A percentile compares a stretch with the other conserved stretches of the same genome.
phyloP scores from a whole-genome alignment of 2,329 filamentous ascomycete species.

The Penicillium sp. region DNA sequence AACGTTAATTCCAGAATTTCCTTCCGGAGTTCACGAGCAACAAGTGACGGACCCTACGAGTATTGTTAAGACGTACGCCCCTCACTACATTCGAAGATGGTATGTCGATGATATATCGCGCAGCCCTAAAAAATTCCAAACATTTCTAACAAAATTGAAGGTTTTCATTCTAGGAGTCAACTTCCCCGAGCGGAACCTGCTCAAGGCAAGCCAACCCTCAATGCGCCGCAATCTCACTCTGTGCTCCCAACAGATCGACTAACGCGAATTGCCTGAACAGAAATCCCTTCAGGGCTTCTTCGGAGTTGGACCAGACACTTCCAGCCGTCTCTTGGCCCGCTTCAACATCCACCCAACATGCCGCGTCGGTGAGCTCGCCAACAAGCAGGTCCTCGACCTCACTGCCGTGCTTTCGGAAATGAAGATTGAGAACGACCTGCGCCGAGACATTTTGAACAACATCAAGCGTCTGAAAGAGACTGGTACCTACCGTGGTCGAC shows the following conservation, averaged over 20 bases:
- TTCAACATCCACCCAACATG: slow-evolving; percentile 84
- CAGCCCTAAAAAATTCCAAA: too few species aligned
- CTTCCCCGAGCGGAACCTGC: slow-evolving; percentile 79
- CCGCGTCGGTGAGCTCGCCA: slow-evolving; percentile 72
- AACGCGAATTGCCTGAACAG: slow-evolving; percentile 17
- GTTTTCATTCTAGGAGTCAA: slow-evolving; percentile 85
- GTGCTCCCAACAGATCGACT: slow-evolving; percentile 11
- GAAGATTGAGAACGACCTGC: slow-evolving; percentile 90
- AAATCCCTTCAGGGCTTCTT: slow-evolving; percentile 79
- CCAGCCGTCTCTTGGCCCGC: slow-evolving; percentile 78
- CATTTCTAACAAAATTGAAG: slow-evolving; percentile 44
- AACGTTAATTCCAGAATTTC: slow-evolving; percentile 38
- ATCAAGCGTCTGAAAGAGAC: slow-evolving; percentile 86
- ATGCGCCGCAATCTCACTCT: slow-evolving; percentile 3
- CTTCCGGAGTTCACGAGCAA: slow-evolving; percentile 28
- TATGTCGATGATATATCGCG: slow-evolving; percentile 14
- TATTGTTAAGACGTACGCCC: slow-evolving; percentile 13
- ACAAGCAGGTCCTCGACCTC: slow-evolving; percentile 76
- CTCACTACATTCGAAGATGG: slow-evolving; percentile 31
- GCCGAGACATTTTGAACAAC: slow-evolving; percentile 77
- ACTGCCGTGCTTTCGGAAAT: slow-evolving; percentile 84
- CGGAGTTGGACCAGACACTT: slow-evolving; percentile 69
- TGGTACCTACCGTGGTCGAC: slow-evolving; percentile 81
- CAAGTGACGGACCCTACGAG: slow-evolving; percentile 9
- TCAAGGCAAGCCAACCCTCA: slow-evolving; percentile 64